Percentiles rank a stretch among this genome's conserved stretches.
phyloP scores from a whole-genome alignment of 2,329 filamentous ascomycete species.

The Alternaria brassicae region DNA sequence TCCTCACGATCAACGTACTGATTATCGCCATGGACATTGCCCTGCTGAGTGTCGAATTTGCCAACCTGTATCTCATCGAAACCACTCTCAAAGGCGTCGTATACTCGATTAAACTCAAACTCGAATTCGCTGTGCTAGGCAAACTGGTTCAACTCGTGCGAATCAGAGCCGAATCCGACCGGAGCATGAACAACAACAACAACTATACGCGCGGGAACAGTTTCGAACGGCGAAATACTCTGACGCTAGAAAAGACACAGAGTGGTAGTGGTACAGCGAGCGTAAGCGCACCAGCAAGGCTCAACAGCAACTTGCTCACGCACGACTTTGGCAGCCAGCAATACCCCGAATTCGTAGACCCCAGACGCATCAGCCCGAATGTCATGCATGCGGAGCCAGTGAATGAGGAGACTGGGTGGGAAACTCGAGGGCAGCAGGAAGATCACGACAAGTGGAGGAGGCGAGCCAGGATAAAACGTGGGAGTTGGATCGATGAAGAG shows the following conservation, averaged over 20 bases:
- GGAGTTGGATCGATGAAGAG: constrained; percentile 46
- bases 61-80: constrained; percentile 45
- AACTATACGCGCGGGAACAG: constrained; percentile 8
- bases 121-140: constrained; percentile 64
- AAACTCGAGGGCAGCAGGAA: constrained; percentile 16
- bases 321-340: constrained; percentile 15
- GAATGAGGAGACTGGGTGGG: constrained; percentile 20
- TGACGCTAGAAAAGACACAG: constrained; percentile 30
- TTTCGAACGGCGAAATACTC: constrained; percentile 12
- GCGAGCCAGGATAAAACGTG: constrained; percentile 19
- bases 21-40: constrained; percentile 45
- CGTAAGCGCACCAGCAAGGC: constrained; percentile 1
- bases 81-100: constrained; percentile 53
- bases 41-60: constrained; percentile 40
- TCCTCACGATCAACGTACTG: constrained; percentile 44
- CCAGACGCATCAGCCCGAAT: constrained; percentile 25
- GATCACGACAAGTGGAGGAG: constrained; percentile 34
- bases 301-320: constrained; percentile 10
- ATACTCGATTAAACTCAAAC: constrained; percentile 59
- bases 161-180: constrained; percentile 27
- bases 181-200: constrained; percentile 23
- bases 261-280: constrained; percentile 14
- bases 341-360: constrained; percentile 44
- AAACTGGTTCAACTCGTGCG: constrained; percentile 50
- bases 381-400: constrained; percentile 32